These are phyloP conservation scores for Aspergillus brasiliensis DNA, from an alignment of 2,329 filamentous ascomycete species.

Conservation along the genomic window DNA sequence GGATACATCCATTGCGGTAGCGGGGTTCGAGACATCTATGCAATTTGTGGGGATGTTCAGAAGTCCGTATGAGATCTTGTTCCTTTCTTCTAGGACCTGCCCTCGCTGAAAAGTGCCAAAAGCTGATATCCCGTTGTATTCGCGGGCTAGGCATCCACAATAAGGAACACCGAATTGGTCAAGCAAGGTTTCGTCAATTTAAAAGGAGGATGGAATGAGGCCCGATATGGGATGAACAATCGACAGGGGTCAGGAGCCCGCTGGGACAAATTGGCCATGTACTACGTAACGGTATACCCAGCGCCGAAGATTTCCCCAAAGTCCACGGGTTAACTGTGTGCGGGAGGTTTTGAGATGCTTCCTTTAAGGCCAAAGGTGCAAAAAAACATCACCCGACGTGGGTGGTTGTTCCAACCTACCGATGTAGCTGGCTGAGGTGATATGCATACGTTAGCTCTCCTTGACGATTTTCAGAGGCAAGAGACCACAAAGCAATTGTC, in stretches of 20 bases:
- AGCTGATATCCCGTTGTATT: conserved; percentile 1
- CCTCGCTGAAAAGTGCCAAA: neutral
- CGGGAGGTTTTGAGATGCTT: neutral
- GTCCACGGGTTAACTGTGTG: neutral
- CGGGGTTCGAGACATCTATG: conserved; percentile 37
- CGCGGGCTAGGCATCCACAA: conserved; percentile 19
- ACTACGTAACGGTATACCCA: conserved; percentile 1
- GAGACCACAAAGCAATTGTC: conserved; percentile 19
- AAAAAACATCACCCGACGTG: conserved; percentile 9
- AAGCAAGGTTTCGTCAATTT: conserved; percentile 5
- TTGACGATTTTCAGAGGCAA: conserved; percentile 6
- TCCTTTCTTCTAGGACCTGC: neutral
- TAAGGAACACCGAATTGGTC: conserved; percentile 15
- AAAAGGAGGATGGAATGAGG: conserved; percentile 20
- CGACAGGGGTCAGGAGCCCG: neutral
- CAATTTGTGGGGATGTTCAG: conserved; percentile 10
- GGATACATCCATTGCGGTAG: conserved; percentile 31
- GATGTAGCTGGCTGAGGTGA: conserved; percentile 11
- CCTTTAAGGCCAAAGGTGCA: neutral
- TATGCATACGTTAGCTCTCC: conserved; percentile 19
- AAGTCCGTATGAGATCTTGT: neutral
- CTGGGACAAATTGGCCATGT: neutral
- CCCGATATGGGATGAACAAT: conserved; percentile 19
- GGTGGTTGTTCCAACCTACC: conserved; percentile 14
- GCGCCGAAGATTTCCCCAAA: neutral